Base-by-base conservation (phyloP, 139 green algal species). In the Mychonastes homosphaera region DNA sequence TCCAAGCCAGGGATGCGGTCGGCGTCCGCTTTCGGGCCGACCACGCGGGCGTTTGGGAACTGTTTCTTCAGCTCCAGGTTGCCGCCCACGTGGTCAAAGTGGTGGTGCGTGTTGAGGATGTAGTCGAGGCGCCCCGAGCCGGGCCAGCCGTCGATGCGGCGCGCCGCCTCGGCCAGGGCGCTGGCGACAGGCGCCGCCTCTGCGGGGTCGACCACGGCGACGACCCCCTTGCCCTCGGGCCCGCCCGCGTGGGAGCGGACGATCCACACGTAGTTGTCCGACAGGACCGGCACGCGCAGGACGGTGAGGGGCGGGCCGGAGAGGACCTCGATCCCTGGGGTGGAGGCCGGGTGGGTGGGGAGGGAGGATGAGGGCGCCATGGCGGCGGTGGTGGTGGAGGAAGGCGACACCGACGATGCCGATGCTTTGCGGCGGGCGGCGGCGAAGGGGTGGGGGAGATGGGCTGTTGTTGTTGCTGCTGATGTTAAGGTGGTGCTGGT, bases 61-160 rank as follows among this genome's bases (percentile, higher is more conserved):
- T 33, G 33, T 5, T 46, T 33, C 67, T 86, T 86, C 6, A 88
- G 69, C 24, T 70, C 62, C 24, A 73, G 3, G 62, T 86, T 86
- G 40, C 66, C 75, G 2, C 78, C 76, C 27, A 56, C 67, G 61
- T 87, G 79, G 56, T 89, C 79, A 33, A 44, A 63, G 53, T 89
- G 82, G 56, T 89, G 80, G 63, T 87, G 77, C 5, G 81, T 92
- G 79, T 94, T 95, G 19, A 94, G 54, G 34, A 95, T 86, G 68
- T 77, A 87, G 32, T 86, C 72, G 18, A 87, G 67, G 27, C 58
- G 70, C 55, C n/a, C n/a, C n/a, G 70, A 70, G 24, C 62, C n/a
- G n/a, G n/a, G n/a, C n/a, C n/a, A n/a, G n/a, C n/a, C n/a, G n/a
- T n/a, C n/a, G n/a, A n/a, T 23, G n/a, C 65, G 72, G 56, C 28